A percentile compares a stretch with the other conserved stretches of the same genome.
Evolutionary conservation across 164 flowering plant species (phyloP).

Genomic region (Annona cherimola): DNA sequence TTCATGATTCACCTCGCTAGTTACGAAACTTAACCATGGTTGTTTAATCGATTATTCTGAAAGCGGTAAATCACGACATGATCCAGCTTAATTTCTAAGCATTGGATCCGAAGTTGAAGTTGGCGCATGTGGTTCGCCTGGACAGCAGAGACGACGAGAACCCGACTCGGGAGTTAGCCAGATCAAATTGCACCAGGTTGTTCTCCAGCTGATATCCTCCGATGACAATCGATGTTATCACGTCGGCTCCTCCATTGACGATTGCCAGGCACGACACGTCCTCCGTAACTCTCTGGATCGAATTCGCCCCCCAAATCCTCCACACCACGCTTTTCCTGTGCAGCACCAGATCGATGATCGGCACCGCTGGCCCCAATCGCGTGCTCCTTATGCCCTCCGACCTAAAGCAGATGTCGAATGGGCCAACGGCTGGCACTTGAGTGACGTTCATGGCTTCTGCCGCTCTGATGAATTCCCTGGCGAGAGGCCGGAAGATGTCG

Average conservation of each 20-base stretch:
- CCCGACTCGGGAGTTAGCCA: conserved; percentile 31
- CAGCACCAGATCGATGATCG: conserved; percentile 38
- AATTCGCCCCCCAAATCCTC: conserved; percentile 40
- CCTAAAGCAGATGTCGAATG: conserved; percentile 41
- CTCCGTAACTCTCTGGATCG: conserved; percentile 23
- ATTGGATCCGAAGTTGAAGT: conserved; percentile 28
- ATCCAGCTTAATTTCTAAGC: neutral
- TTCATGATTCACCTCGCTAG: too few relatives aligned
- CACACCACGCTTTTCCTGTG: conserved; percentile 25
- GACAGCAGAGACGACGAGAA: conserved; percentile 38
- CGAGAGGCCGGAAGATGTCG: conserved; percentile 30
- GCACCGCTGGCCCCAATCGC: conserved; percentile 18
- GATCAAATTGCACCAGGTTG: conserved; percentile 39
- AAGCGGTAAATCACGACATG: too few relatives aligned
- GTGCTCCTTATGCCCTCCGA: conserved; percentile 10
- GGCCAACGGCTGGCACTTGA: conserved; percentile 26
- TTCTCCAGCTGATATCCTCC: conserved; percentile 40
- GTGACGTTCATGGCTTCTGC: conserved; percentile 1
- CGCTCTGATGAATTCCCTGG: conserved; percentile 19
- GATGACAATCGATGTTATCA: conserved; percentile 25
- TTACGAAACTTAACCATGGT: too few relatives aligned
- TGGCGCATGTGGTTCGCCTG: conserved; percentile 26
- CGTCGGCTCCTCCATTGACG: conserved; percentile 28
- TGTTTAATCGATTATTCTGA: too few relatives aligned
- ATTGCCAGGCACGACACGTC: conserved; percentile 37